These are phyloP conservation scores for Yamadazyma conglobata DNA, from an alignment of 1,139 yeast species.

Conservation along the genomic window DNA sequence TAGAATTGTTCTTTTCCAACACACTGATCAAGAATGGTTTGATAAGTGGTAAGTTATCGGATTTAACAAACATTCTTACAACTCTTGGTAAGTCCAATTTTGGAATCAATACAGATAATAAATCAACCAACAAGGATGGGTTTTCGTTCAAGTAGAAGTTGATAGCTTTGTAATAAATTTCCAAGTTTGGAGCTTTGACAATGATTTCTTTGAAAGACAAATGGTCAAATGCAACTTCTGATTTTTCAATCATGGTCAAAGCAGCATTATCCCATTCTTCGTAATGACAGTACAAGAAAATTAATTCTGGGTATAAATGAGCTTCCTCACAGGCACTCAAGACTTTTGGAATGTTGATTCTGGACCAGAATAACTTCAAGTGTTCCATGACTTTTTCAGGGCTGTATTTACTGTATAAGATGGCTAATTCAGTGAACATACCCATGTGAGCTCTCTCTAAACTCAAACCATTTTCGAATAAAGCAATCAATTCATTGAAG, in stretches of 20 bases:
- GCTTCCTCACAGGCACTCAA: constrained; percentile 91
- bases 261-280: constrained; percentile 99
- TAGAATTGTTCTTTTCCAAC: constrained; percentile 82
- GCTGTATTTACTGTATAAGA: constrained; percentile 83
- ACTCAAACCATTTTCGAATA: constrained; percentile 93
- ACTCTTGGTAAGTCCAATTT: constrained; percentile 94
- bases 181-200: constrained; percentile 93
- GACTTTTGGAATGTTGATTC: constrained; percentile 96
- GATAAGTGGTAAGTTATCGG: constrained; percentile 93
- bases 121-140: constrained; percentile 85
- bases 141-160: constrained; percentile 91
- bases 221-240: constrained; percentile 93
- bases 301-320: constrained; percentile 94
- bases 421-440: constrained; percentile 95
- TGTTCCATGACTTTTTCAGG: constrained; percentile 96
- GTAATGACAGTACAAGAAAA: constrained; percentile 94
- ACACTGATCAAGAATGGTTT: constrained; percentile 93
- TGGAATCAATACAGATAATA: constrained; percentile 81
- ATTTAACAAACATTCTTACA: constrained; percentile 89
- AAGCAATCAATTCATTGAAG: constrained; percentile 84
- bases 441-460: constrained; percentile 99
- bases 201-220: constrained; percentile 89
- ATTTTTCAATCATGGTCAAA: constrained; percentile 93
- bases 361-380: constrained; percentile 95
- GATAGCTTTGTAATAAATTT: constrained; percentile 95